phyloP scores from a whole-genome alignment of 83 land plant genomes.

The Picea abies region DNA sequence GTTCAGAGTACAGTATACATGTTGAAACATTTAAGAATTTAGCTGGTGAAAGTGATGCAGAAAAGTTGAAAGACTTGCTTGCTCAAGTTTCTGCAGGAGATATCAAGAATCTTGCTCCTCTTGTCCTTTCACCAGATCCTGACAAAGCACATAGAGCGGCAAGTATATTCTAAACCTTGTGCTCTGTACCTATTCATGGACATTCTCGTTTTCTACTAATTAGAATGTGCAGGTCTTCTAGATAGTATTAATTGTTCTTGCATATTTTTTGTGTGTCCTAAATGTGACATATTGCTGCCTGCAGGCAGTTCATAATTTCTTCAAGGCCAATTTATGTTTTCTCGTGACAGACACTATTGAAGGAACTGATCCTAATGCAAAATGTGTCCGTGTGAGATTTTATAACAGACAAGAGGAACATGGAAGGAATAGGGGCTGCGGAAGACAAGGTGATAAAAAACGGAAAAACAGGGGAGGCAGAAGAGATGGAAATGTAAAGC shows the following conservation, averaged over 20 bases:
- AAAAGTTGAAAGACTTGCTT: slow-evolving; percentile 54
- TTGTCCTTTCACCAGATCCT: slow-evolving; percentile 68
- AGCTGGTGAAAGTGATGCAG: slow-evolving; percentile 72
- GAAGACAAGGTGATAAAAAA: slow-evolving; percentile 27
- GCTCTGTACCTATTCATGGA: not conserved
- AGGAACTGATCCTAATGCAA: slow-evolving; percentile 59
- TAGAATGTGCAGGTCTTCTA: not conserved
- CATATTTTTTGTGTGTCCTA: not conserved
- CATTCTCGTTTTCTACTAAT: not conserved
- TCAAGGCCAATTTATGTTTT: slow-evolving; percentile 69
- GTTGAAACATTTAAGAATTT: slow-evolving; percentile 69
- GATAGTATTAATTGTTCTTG: not conserved
- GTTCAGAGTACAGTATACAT: slow-evolving; percentile 35
- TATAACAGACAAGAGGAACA: slow-evolving; percentile 24
- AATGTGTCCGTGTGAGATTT: slow-evolving; percentile 80
- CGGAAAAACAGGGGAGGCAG: slow-evolving; percentile 26
- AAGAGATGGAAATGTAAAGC: slow-evolving; percentile 48
- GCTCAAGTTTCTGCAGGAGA: slow-evolving; percentile 41
- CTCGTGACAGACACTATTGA: slow-evolving; percentile 88
- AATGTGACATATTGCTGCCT: slow-evolving; percentile 4
- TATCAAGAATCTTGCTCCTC: slow-evolving; percentile 35
- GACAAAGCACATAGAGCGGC: slow-evolving; percentile 89
- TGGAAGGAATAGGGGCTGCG: slow-evolving; percentile 23
- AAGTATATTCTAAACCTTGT: slow-evolving; percentile 18
- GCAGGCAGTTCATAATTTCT: slow-evolving; percentile 87